A percentile compares a stretch with the other conserved stretches of the same genome.
These are phyloP conservation scores for Datisca glomerata DNA, from an alignment of 306 rosid species.

Conservation along the genomic window DNA sequence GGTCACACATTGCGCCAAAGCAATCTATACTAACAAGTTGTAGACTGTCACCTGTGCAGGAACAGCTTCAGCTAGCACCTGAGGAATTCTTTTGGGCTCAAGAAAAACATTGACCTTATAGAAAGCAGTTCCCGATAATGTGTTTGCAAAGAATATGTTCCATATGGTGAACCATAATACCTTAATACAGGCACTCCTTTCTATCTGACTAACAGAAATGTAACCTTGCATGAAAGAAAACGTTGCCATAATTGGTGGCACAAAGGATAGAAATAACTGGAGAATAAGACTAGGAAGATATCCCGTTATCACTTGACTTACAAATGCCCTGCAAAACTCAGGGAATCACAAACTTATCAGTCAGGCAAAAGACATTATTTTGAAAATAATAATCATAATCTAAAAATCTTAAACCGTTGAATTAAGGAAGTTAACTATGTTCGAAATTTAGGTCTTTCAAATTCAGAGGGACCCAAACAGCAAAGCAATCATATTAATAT, in stretches of 20 bases:
- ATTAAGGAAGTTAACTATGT: no score
- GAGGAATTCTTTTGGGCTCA: constrained; percentile 66
- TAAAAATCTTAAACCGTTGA: no score
- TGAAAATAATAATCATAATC: no score
- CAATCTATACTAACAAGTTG: no score
- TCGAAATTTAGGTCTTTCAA: no score
- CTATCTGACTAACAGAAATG: constrained; percentile 54
- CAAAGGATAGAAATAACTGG: constrained; percentile 34
- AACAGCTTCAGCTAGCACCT: constrained; percentile 67
- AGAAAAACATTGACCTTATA: constrained; percentile 47
- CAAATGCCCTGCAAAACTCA: constrained; percentile 62
- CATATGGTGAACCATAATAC: constrained; percentile 70
- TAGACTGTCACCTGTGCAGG: constrained; percentile 63
- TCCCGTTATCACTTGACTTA: constrained; percentile 73
- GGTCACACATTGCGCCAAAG: no score
- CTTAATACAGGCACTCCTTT: constrained; percentile 60
- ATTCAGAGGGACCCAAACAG: no score
- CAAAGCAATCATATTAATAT: no score
- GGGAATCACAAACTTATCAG: no score
- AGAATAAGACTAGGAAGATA: constrained; percentile 93
- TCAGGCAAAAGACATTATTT: no score
- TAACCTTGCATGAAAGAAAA: constrained; percentile 69
- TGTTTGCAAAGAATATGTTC: constrained; percentile 88
- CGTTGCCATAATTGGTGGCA: constrained; percentile 71
- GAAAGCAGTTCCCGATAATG: constrained; percentile 67